Evolutionary conservation across 495 filamentous ascomycete genomes (phyloP), one percentile per base, ranked within the genome.

Genomic region (Penicillium coprophilum): DNA sequence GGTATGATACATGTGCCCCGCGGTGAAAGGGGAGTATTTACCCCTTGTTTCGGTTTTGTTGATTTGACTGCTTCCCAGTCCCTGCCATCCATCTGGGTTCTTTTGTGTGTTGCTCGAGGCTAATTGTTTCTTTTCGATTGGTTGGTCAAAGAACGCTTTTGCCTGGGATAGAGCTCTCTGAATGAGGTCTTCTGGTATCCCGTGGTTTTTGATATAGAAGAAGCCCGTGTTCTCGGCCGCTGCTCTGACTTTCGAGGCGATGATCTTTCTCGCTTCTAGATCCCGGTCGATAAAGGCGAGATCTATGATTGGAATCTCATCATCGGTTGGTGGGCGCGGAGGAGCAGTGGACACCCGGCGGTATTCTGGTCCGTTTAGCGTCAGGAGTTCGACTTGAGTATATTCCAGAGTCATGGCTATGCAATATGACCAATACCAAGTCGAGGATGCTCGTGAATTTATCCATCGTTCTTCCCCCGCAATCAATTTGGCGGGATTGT

Each of bases 241-340:
- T 4, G 56, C 60, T 56, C 64, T 69, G 41, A 83, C 69, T 23
- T 67, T 65, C 0, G 63, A 46, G 9, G 77, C 79, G 5, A 82
- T 60, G 28, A 43, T 49, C 55, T 75, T 72, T 0, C 75, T 70
- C 21, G 71, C 71, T 36, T 71, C 60, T 0, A 75, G 39, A 20
- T 68, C 59, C 1, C 69, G 71, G 55, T 77, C 70, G 40, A 82
- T 70, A n/a, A 57, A 55, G 1, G 64, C 48, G 5, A 82, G 65
- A 55, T 84, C 80, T 48, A 82, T 78, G 27, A 85, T 66, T 1
- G 82, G 82, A 47, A 86, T 82, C 63, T 85, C 82, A 30, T 83
- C 79, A 12, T 67, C 60, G 6, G 65, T 68, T 10, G 71, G 64
- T 1, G 32, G 51, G 2, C 71, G 61, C 4, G 71, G 68, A 17